Evolutionary conservation across 2,329 filamentous ascomycete genomes (phyloP).

Genomic region (Hymenoscyphus fraxineus): DNA sequence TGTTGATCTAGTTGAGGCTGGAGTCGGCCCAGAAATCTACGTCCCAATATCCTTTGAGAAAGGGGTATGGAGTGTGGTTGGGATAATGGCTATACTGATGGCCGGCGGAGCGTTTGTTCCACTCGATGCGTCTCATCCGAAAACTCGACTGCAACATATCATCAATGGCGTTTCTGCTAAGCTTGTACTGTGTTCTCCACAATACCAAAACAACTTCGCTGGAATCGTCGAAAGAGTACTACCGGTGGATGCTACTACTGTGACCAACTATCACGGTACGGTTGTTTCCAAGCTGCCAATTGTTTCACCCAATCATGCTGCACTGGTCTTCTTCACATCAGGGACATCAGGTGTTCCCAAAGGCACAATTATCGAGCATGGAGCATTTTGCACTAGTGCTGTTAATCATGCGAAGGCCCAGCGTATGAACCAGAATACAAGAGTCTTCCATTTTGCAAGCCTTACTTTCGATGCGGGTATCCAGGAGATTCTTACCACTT

Average conservation of each 20-base stretch:
- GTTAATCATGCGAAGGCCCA: constrained; percentile 9
- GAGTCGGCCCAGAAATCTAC: constrained; percentile 17
- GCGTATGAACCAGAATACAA: constrained; percentile 1
- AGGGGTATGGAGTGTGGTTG: constrained; percentile 24
- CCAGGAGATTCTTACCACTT: constrained; percentile 20
- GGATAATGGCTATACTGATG: constrained; percentile 26
- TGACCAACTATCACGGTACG: not conserved
- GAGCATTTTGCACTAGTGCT: constrained; percentile 14
- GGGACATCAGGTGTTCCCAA: constrained; percentile 30
- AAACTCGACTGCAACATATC: constrained; percentile 19
- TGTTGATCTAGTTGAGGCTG: constrained; percentile 13
- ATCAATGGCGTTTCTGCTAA: constrained; percentile 11
- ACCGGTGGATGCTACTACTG: not conserved
- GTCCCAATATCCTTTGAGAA: constrained; percentile 31
- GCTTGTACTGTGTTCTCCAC: constrained; percentile 13
- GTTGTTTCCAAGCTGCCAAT: not conserved
- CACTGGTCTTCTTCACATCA: constrained; percentile 22
- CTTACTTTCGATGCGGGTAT: constrained; percentile 24
- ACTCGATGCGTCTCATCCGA: constrained; percentile 31
- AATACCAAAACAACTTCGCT: constrained; percentile 5
- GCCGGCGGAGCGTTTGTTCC: constrained; percentile 30
- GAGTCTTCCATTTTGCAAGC: constrained; percentile 23
- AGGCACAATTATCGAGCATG: constrained; percentile 19
- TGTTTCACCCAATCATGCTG: constrained; percentile 33
- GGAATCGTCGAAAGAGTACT: constrained; percentile 5